Evolutionary conservation across 2,329 filamentous ascomycete genomes (phyloP).

Genomic region (Fusarium palustre): DNA sequence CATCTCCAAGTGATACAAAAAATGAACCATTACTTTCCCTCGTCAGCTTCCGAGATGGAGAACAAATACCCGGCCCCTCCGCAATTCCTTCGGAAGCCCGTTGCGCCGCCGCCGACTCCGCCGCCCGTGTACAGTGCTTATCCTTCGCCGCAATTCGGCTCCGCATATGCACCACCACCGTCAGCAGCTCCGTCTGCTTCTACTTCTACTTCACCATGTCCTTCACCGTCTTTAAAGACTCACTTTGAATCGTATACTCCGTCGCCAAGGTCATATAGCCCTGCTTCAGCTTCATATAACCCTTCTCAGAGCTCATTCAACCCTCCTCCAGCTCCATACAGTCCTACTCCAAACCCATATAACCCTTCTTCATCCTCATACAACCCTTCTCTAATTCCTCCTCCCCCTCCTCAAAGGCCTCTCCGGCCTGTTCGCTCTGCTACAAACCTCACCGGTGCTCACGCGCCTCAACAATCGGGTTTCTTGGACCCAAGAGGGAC

Average conservation of each 20-base stretch:
- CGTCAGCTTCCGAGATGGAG: slow-evolving; percentile 9
- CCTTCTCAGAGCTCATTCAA: not conserved
- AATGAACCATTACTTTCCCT: slow-evolving; percentile 19
- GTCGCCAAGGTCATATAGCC: not conserved
- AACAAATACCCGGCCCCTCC: slow-evolving; percentile 26
- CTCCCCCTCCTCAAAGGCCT: slow-evolving; percentile 33
- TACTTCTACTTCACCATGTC: not conserved
- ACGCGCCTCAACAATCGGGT: slow-evolving; percentile 39
- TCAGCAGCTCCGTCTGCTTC: not conserved
- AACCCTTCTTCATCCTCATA: not conserved
- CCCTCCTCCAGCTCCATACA: not conserved
- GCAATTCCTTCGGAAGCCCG: slow-evolving; percentile 29
- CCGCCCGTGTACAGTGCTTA: slow-evolving; percentile 32
- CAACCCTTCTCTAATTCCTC: slow-evolving; percentile 33
- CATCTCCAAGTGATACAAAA: not conserved
- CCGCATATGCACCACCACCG: slow-evolving; percentile 2
- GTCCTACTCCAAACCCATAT: not conserved
- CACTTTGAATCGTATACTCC: not conserved
- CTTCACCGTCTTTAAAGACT: slow-evolving; percentile 11
- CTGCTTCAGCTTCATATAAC: not conserved
- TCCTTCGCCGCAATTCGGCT: slow-evolving; percentile 3
- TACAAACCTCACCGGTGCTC: slow-evolving; percentile 43
- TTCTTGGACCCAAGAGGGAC: slow-evolving; percentile 34
- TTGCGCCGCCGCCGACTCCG: slow-evolving; percentile 25
- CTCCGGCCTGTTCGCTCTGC: slow-evolving; percentile 45